Evolutionary conservation across 345 rosid genomes (phyloP).

Genomic region (Linum usitatissimum): DNA sequence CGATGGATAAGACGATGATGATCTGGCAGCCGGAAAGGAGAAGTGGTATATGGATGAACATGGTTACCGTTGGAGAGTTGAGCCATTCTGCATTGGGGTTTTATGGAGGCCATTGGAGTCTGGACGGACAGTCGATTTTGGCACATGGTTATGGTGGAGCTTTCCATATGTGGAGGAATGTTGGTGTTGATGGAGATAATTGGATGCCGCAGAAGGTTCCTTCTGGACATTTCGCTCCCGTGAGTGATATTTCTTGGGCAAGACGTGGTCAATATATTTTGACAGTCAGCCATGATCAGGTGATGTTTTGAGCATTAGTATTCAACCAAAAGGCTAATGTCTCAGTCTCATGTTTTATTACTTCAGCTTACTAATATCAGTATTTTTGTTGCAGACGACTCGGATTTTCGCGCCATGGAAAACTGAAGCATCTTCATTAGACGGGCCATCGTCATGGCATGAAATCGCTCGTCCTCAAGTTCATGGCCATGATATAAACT

Average conservation of each 20-base stretch:
- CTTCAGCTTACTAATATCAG: neutral
- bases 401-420: constrained; percentile 82
- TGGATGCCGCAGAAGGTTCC: constrained; percentile 91
- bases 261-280: constrained; percentile 62
- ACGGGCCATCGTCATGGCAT: constrained; percentile 54
- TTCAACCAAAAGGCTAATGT: neutral
- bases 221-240: constrained; percentile 79
- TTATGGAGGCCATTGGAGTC: constrained; percentile 95
- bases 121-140: constrained; percentile 50
- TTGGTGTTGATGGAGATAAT: constrained; percentile 47
- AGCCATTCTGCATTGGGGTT: constrained; percentile 95
- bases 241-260: constrained; percentile 77
- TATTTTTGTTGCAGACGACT: constrained; percentile 42
- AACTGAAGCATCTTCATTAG: constrained; percentile 25
- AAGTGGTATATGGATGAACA: constrained; percentile 90
- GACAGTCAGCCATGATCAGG: constrained; percentile 95
- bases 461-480: constrained; percentile 93
- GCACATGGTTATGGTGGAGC: constrained; percentile 97
- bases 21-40: constrained; percentile 91
- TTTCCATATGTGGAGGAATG: constrained; percentile 77
- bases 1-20: constrained; percentile 99
- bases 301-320: constrained; percentile 11
- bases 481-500: constrained; percentile 93
- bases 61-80: constrained; percentile 89
- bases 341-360: neutral